Base-by-base conservation (phyloP, 768 basidiomycete species). In the Trametes cubensis region DNA sequence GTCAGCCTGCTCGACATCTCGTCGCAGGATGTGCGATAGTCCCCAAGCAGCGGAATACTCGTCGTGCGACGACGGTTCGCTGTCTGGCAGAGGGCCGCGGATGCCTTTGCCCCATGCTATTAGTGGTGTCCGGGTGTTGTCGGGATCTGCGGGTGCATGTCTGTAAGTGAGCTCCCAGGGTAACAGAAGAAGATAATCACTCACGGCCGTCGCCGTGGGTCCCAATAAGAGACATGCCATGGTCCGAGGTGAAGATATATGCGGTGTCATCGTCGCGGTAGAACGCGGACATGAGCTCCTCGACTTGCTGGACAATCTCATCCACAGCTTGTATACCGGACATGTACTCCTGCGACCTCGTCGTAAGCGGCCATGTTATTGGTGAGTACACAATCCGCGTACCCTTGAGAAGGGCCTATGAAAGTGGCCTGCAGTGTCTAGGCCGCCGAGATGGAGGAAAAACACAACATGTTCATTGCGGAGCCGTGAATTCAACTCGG, bases 341-440 rank as follows among this genome's bases (percentile, higher is more conserved):
- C 86, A 94, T 91, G 67, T 95, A 95, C 77, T 94, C 93, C 85
- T 28, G 21, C 17, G 5, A 57, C 50, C 6, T 18, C 1, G 21
- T 1, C 20, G 18, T 4, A 21, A n/a, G n/a, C 55, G 44, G 34
- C 21, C 23, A 48, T 20, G 59, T 11, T 6, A 11, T 15, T 17
- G 17, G 18, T 6, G 13, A 17, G 21, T 7, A n/a, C 13, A 1
- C 8, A 21, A 17, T 40, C 61, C 34, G 67, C 34, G 34, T 34
- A 89, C 90, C 74, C 81, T 77, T 2, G 92, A 94, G 73, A 88
- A 87, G 23, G 93, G 93, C 46, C 92, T 76, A 69, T 94, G 92
- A 0, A 91, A 86, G 66, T 95, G 93, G 0, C 93, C 93, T 0
- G 93, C 93, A 4, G 90, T 92, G 71, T 95, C 93, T 30, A 94